Conservation (phyloP, 2,329 filamentous ascomycete species). For the Rhynchosporium agropyri region DNA sequence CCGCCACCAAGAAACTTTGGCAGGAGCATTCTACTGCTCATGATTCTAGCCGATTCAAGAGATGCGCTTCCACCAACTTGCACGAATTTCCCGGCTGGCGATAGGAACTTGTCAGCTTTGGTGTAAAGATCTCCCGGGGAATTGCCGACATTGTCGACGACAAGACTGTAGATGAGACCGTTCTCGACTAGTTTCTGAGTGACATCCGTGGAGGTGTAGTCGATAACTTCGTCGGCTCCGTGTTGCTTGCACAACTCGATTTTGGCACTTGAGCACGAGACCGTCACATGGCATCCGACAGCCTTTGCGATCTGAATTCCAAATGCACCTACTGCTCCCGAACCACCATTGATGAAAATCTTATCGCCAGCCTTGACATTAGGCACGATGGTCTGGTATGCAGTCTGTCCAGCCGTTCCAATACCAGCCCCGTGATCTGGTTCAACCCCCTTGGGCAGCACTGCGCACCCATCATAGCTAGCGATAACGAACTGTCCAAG, state of each 20-base stretch:
- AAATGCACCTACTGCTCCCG: conserved; percentile 61
- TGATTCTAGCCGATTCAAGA: conserved; percentile 15
- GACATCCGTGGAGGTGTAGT: conserved; percentile 28
- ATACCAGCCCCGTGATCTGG: conserved; percentile 25
- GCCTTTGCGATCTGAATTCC: conserved; percentile 66
- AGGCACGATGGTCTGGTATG: conserved; percentile 44
- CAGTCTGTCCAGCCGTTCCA: conserved; percentile 28
- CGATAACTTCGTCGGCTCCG: conserved; percentile 50
- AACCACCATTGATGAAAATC: conserved; percentile 67
- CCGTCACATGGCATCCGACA: conserved; percentile 60
- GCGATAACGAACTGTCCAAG: conserved; percentile 25
- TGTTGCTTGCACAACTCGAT: conserved; percentile 57
- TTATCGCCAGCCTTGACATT: conserved; percentile 52
- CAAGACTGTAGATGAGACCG: conserved; percentile 27
- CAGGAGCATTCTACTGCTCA: conserved; percentile 12
- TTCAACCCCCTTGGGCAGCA: conserved; percentile 27
- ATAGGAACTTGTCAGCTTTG: conserved; percentile 28
- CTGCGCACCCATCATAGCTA: not conserved
- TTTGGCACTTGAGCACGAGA: conserved; percentile 60
- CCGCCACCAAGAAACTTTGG: conserved; percentile 31
- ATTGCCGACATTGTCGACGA: conserved; percentile 33
- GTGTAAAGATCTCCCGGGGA: conserved; percentile 24
- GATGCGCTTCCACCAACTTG: conserved; percentile 19
- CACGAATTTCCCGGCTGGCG: conserved; percentile 19
- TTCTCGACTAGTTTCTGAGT: conserved; percentile 21